Conservation (phyloP, 495 filamentous ascomycete genomes). For the Patellaria atrata region DNA sequence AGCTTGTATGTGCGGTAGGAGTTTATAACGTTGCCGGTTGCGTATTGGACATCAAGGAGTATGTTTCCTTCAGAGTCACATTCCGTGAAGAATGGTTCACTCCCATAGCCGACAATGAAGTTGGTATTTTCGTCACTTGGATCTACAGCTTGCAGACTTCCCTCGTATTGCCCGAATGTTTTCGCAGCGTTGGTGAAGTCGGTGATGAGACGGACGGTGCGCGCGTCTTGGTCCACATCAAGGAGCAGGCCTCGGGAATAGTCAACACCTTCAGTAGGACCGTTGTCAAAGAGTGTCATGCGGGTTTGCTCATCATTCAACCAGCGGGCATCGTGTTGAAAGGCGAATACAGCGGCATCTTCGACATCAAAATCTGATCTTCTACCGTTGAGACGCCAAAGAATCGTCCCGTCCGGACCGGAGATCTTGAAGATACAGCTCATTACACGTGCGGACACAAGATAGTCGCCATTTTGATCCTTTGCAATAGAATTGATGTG, state of each 20-base stretch:
- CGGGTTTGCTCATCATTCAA: conserved; percentile 2
- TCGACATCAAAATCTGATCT: conserved; percentile 7
- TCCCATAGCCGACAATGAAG: conserved; percentile 7
- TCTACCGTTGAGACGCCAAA: conserved; percentile 7
- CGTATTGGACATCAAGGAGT: conserved; percentile 7
- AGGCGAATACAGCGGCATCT: conserved; percentile 2
- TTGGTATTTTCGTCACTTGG: conserved; percentile 3
- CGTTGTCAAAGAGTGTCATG: conserved; percentile 13
- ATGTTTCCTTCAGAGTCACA: conserved; percentile 4
- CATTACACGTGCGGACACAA: conserved; percentile 9
- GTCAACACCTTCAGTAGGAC: background rate
- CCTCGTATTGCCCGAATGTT: conserved; percentile 6
- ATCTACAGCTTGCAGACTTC: background rate
- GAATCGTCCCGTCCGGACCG: background rate
- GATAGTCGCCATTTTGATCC: conserved; percentile 7
- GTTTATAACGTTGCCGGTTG: conserved; percentile 4
- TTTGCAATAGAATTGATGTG: conserved; percentile 13
- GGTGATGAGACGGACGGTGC: conserved; percentile 1
- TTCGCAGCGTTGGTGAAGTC: conserved; percentile 2
- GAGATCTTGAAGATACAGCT: conserved; percentile 9
- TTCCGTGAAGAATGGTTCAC: conserved; percentile 5
- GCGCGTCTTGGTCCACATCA: background rate
- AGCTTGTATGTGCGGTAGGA: conserved; percentile 3
- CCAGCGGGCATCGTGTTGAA: conserved; percentile 10
- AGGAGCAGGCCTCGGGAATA: conserved; percentile 9